Conservation (phyloP, 495 filamentous ascomycete genomes). For the Hypoxylon subgilvum region DNA sequence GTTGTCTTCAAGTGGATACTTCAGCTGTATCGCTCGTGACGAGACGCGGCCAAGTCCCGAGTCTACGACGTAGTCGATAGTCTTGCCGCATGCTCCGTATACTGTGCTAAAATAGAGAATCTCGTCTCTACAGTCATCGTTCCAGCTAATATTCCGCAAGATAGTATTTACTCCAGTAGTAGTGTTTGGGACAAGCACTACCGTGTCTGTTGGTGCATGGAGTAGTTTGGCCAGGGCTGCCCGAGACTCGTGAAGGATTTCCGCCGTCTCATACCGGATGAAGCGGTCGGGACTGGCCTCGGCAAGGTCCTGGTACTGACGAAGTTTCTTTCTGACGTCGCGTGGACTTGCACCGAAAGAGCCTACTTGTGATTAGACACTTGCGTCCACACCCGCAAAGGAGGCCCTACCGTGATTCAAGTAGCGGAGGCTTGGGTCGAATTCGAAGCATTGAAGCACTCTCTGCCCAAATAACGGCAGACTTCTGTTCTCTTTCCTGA, state of each 20-base stretch:
- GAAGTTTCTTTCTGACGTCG: conserved; percentile 62
- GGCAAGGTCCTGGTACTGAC: conserved; percentile 60
- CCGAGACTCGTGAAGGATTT: conserved; percentile 68
- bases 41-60: conserved; percentile 44
- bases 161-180: conserved; percentile 77
- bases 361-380: conserved; percentile 47
- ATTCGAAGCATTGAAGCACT: conserved; percentile 63
- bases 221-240: conserved; percentile 67
- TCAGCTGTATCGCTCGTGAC: conserved; percentile 45
- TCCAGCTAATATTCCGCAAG: conserved; percentile 66
- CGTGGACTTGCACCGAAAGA: conserved; percentile 80
- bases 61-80: conserved; percentile 71
- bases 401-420: conserved; percentile 76
- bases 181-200: conserved; percentile 81
- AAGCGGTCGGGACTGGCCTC: conserved; percentile 76
- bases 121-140: conserved; percentile 59
- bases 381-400: background rate
- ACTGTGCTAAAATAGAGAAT: conserved; percentile 75
- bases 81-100: conserved; percentile 77
- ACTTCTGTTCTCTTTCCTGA: too few species aligned
- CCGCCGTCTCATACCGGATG: conserved; percentile 66
- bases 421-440: conserved; percentile 70
- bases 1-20: conserved; percentile 64
- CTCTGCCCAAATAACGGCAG: conserved; percentile 33
- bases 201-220: conserved; percentile 63